Percentiles rank a stretch among this genome's conserved stretches.
phyloP scores from a whole-genome alignment of 2,329 filamentous ascomycete genomes.

The Ceratocystis ficicola region DNA sequence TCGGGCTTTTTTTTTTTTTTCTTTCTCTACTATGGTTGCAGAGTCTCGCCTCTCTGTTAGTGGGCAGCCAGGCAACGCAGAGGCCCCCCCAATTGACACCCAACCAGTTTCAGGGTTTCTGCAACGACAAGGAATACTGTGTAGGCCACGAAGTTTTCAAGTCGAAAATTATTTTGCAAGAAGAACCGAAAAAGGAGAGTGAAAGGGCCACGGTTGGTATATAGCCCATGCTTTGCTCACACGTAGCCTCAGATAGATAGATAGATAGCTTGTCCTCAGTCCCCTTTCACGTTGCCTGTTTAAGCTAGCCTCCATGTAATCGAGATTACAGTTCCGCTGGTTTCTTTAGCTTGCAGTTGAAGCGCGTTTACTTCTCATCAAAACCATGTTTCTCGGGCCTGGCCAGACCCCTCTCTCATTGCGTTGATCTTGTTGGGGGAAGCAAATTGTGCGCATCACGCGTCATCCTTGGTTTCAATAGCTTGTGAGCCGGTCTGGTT shows the following conservation, averaged over 20 bases:
- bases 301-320: not conserved
- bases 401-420: not conserved
- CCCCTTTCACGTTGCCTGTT: not conserved
- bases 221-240: not conserved
- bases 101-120: constrained; percentile 5
- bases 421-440: not conserved
- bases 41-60: not conserved
- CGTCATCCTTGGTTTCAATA: constrained; percentile 7
- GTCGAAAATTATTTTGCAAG: not conserved
- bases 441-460: not conserved
- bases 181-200: not conserved
- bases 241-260: not conserved
- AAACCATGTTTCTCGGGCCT: not conserved
- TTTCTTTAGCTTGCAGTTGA: not conserved
- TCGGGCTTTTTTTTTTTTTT: not conserved
- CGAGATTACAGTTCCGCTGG: not conserved
- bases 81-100: constrained; percentile 3
- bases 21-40: not conserved
- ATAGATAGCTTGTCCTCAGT: no score
- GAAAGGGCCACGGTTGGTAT: not conserved
- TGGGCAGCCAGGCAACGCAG: not conserved
- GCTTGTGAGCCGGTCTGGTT: not conserved
- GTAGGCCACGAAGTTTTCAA: not conserved
- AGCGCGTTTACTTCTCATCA: not conserved
- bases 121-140: not conserved